A percentile compares a stretch with the other conserved stretches of the same genome.
These are phyloP conservation scores for Psophocarpus tetragonolobus DNA, from an alignment of 306 rosid genomes.

Conservation along the genomic window DNA sequence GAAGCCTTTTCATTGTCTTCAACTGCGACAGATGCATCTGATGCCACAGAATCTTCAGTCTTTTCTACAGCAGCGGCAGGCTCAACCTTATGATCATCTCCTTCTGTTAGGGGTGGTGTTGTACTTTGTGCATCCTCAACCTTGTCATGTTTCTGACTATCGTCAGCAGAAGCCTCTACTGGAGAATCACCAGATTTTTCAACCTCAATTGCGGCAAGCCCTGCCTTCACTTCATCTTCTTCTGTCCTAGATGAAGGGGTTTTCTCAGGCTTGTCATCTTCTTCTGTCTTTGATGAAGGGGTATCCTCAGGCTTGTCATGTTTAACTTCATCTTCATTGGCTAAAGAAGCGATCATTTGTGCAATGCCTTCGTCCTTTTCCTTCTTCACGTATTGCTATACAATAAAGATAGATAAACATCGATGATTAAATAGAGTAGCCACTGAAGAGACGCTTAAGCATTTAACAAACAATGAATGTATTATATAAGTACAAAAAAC, in stretches of 20 bases:
- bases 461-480: neutral
- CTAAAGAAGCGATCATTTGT: slow-evolving; percentile 29
- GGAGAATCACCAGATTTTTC: slow-evolving; percentile 40
- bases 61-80: slow-evolving; percentile 31
- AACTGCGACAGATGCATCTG: slow-evolving; percentile 22
- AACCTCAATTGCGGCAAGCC: slow-evolving; percentile 22
- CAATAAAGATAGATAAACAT: neutral
- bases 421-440: neutral
- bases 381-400: slow-evolving; percentile 53
- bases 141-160: slow-evolving; percentile 30
- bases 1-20: slow-evolving; percentile 29
- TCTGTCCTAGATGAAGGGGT: slow-evolving; percentile 28
- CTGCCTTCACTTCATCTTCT: slow-evolving; percentile 36
- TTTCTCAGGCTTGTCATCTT: slow-evolving; percentile 39
- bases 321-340: slow-evolving; percentile 44
- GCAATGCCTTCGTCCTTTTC: slow-evolving; percentile 45
- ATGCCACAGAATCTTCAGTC: slow-evolving; percentile 29
- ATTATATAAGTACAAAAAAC: neutral
- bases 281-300: slow-evolving; percentile 10
- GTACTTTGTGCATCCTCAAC: slow-evolving; percentile 28
- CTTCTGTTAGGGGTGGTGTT: slow-evolving; percentile 31
- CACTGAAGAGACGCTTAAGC: neutral
- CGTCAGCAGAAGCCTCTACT: slow-evolving; percentile 16
- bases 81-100: slow-evolving; percentile 17
- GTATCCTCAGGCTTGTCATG: slow-evolving; percentile 35